phyloP scores from a whole-genome alignment of 495 filamentous ascomycete genomes.

The Aspergillus avenaceus region DNA sequence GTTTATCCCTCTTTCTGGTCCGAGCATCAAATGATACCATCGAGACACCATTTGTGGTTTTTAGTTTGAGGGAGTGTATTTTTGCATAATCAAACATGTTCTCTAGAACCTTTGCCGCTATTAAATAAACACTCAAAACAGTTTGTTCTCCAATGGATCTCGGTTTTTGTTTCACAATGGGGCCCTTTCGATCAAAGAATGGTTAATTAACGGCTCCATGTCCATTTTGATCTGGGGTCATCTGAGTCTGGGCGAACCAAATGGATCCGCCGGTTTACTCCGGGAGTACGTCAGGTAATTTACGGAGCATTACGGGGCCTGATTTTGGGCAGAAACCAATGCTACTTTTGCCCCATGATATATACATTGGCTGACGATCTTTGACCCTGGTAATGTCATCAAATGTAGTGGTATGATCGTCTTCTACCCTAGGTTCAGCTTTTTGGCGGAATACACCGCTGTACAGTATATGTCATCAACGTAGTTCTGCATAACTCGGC shows the following conservation, averaged over 20 bases:
- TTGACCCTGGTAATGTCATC: background rate
- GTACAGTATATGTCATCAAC: background rate
- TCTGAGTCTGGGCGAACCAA: background rate
- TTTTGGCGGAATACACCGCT: no score
- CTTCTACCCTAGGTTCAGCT: background rate
- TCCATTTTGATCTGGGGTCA: background rate
- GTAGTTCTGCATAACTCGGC: background rate
- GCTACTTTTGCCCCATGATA: no score
- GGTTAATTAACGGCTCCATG: background rate
- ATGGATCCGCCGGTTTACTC: background rate
- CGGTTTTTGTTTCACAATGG: background rate
- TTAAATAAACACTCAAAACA: no score
- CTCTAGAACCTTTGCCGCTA: no score
- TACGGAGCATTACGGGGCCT: background rate
- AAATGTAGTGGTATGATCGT: background rate
- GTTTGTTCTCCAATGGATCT: no score
- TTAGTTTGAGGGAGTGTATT: no score
- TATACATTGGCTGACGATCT: background rate
- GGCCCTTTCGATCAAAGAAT: no score
- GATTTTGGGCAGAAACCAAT: background rate
- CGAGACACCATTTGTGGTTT: no score
- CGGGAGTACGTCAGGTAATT: background rate
- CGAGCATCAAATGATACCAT: no score
- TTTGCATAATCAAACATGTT: no score
- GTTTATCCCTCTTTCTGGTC: no score